Evolutionary conservation across 139 green algal genomes (phyloP), one percentile per base, ranked within the genome.

Genomic region (Tetradesmus lagerheimii): DNA sequence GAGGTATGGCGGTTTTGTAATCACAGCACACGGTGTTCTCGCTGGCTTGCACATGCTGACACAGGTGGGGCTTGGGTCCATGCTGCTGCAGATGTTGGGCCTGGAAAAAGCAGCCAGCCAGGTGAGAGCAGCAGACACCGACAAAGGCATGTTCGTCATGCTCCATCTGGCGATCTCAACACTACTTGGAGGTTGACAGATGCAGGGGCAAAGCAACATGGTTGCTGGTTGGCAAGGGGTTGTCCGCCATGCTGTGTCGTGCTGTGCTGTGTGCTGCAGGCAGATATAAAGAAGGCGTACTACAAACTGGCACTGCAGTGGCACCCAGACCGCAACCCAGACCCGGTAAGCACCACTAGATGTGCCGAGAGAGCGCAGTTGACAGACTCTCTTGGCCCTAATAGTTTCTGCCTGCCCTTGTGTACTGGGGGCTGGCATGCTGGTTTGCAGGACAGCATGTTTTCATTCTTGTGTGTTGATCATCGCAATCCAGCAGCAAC

Each of bases 251-350:
- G 57, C 3, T 71, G 57, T 31, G 57, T 23, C 31, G 20, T 71
- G 57, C 57, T n/a, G 0, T 64, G 50, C 50, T 64, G 50, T 64
- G 57, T 71, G 23, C 57, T 89, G 2, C 89, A 95, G 62, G 93
- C 90, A 1, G 94, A 98, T 1, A 96, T 99, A 47, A 97, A 96
- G 83, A 95, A 95, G 89, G 96, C 97, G 0, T 99, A 99, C 82
- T 92, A 95, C 50, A 95, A 95, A 82, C 93, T 98, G 23, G 97
- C 96, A 12, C 89, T 99, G 82, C 92, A 94, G 53, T 91, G 99
- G 76, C 98, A 99, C 62, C 98, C 98, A 3, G 98, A 99, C 90
- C 98, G 99, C 89, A 99, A 99, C 88, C 93, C 93, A 14, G 92
- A 89, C 29, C 93, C 66, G 34, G 88, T 87, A 45, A 57, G 85